phyloP scores from a whole-genome alignment of 2,329 filamentous ascomycete genomes.

The Fusarium aywerte region DNA sequence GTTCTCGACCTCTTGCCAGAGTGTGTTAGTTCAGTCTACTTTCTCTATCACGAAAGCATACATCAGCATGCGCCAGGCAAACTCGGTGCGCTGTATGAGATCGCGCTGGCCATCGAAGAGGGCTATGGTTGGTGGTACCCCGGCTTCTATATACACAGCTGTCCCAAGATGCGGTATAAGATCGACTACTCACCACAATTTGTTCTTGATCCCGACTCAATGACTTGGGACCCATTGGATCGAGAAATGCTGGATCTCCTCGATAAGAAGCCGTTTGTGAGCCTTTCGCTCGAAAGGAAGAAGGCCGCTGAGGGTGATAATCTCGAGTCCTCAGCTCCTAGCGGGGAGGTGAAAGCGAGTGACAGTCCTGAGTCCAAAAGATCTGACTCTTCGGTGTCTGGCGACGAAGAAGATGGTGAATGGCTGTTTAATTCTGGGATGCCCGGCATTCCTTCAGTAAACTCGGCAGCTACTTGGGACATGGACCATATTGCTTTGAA shows the following conservation, averaged over 20 bases:
- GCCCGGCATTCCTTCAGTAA: constrained; percentile 71
- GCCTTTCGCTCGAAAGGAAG: constrained; percentile 54
- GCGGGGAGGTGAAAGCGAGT: neutral
- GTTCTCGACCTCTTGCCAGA: constrained; percentile 81
- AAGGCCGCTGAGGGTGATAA: neutral
- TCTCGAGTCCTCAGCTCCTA: neutral
- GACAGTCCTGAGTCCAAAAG: constrained; percentile 7
- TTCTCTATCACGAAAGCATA: constrained; percentile 81
- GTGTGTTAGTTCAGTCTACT: constrained; percentile 84
- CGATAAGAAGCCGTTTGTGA: constrained; percentile 67
- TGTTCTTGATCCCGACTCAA: constrained; percentile 74
- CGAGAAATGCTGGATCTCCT: constrained; percentile 60
- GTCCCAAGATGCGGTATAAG: constrained; percentile 87
- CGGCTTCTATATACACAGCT: constrained; percentile 84
- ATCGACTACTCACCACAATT: constrained; percentile 80
- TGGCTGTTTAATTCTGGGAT: constrained; percentile 70
- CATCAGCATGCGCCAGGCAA: constrained; percentile 78
- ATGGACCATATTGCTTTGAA: constrained; percentile 69
- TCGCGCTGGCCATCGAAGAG: constrained; percentile 73
- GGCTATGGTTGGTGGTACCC: constrained; percentile 83
- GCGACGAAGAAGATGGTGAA: constrained; percentile 34
- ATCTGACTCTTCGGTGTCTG: constrained; percentile 13
- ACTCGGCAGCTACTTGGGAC: constrained; percentile 64
- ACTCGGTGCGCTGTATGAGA: constrained; percentile 78
- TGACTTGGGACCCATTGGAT: constrained; percentile 71